Conservation (phyloP, 73 alveolate genomes). For the Paramecium biaurelia region DNA sequence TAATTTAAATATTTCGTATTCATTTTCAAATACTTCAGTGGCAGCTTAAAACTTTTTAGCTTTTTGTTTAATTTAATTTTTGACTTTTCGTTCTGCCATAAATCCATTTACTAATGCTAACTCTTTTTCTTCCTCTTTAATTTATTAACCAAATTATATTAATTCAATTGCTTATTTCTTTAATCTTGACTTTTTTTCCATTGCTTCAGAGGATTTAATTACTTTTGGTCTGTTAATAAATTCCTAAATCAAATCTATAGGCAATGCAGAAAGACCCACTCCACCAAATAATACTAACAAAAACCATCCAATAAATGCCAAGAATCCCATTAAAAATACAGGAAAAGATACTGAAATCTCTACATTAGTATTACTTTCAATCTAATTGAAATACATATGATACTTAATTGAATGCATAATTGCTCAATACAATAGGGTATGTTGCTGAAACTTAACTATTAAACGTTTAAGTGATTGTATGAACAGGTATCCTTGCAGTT, state of each 20-base stretch:
- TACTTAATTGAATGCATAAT: not conserved
- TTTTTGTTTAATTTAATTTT: not conserved
- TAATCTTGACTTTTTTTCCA: not conserved
- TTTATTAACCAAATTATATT: constrained; percentile 15
- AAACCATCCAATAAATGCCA: constrained; percentile 68
- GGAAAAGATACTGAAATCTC: constrained; percentile 21
- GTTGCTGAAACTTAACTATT: not conserved
- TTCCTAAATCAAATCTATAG: constrained; percentile 58
- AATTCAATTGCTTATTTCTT: constrained; percentile 19
- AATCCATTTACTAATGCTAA: constrained; percentile 52
- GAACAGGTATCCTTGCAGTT: constrained; percentile 29
- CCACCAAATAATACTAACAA: constrained; percentile 66
- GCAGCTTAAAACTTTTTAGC: constrained; percentile 47
- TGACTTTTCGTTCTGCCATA: constrained; percentile 26
- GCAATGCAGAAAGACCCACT: constrained; percentile 64
- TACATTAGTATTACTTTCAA: not conserved
- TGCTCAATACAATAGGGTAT: not conserved
- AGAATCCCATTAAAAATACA: constrained; percentile 49
- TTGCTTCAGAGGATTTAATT: constrained; percentile 48
- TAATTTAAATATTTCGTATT: constrained; percentile 2
- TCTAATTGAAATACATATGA: not conserved
- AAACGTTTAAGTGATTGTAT: not conserved
- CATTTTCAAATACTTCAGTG: not conserved
- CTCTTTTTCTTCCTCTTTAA: constrained; percentile 32
- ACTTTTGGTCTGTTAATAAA: constrained; percentile 53